These are phyloP conservation scores for Proliferodiscus dingleyae DNA, from an alignment of 2,329 filamentous ascomycete genomes.

Conservation along the genomic window DNA sequence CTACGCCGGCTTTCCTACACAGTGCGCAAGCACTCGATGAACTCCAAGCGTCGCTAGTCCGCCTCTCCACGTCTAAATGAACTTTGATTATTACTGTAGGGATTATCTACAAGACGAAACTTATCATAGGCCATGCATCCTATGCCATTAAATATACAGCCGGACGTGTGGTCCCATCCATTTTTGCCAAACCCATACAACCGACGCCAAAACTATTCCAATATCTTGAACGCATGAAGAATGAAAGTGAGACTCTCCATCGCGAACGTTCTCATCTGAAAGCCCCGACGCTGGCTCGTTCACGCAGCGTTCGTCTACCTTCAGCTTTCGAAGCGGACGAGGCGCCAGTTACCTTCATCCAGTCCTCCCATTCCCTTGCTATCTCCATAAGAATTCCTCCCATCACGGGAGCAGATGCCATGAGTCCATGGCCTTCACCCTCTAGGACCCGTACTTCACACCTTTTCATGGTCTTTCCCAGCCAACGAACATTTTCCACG, in stretches of 20 bases:
- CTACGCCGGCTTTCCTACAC: too few relatives aligned
- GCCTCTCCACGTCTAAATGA: too few relatives aligned
- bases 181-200: too few relatives aligned
- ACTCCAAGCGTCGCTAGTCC: too few relatives aligned
- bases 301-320: slow-evolving; percentile 24
- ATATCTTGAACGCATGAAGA: too few relatives aligned
- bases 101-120: too few relatives aligned
- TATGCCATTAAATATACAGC: too few relatives aligned
- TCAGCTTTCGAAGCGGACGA: slow-evolving; percentile 22
- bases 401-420: slow-evolving; percentile 94
- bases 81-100: too few relatives aligned
- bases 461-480: slow-evolving; percentile 86
- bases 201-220: neutral
- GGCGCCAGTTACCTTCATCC: slow-evolving; percentile 57
- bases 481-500: slow-evolving; percentile 90
- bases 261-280: slow-evolving; percentile 23
- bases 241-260: neutral
- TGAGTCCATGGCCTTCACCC: slow-evolving; percentile 88
- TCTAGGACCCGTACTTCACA: slow-evolving; percentile 90
- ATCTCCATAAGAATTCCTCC: slow-evolving; percentile 92
- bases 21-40: too few relatives aligned
- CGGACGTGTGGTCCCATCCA: too few relatives aligned
- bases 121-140: too few relatives aligned
- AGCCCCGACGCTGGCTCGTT: slow-evolving; percentile 29
- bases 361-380: slow-evolving; percentile 87